Conservation (phyloP, 164 flowering plant genomes). For the Tetrastigma voinierianum region DNA sequence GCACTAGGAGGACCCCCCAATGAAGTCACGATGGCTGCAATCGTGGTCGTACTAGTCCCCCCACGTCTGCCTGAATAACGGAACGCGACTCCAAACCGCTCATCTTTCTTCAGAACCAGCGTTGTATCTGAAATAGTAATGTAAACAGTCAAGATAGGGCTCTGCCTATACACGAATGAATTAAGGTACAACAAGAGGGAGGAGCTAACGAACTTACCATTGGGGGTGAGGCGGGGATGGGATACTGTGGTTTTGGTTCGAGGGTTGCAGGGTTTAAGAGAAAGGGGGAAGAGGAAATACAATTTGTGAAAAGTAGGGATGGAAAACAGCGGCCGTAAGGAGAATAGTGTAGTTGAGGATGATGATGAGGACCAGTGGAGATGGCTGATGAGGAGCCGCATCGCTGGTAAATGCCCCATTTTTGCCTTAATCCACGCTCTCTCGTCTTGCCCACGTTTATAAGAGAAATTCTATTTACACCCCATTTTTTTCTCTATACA, state of each 20-base stretch:
- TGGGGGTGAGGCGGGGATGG: constrained; percentile 11
- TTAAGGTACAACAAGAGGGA: constrained; percentile 3
- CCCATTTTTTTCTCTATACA: too few species aligned
- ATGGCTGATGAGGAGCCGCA: constrained; percentile 21
- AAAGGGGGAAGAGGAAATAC: constrained; percentile 12
- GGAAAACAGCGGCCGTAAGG: constrained; percentile 11
- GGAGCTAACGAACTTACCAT: constrained; percentile 6
- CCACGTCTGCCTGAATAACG: constrained; percentile 1
- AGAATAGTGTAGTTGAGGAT: background rate
- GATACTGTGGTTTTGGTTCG: constrained; percentile 10
- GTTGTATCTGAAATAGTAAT: constrained; percentile 23
- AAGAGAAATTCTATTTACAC: too few species aligned
- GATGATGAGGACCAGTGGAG: constrained; percentile 6
- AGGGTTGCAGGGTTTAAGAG: constrained; percentile 14
- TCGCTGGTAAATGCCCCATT: constrained; percentile 8
- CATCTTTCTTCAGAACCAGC: constrained; percentile 38
- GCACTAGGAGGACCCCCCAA: constrained; percentile 82
- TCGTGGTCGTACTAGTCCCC: constrained; percentile 43
- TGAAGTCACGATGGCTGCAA: constrained; percentile 93
- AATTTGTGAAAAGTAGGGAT: constrained; percentile 9
- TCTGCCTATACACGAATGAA: background rate
- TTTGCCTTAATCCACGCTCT: background rate
- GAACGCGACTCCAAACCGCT: constrained; percentile 28
- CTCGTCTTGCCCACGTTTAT: too few species aligned
- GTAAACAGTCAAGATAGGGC: too few species aligned